phyloP scores from a whole-genome alignment of 441 rosid genomes.

The Gossypium davidsonii region DNA sequence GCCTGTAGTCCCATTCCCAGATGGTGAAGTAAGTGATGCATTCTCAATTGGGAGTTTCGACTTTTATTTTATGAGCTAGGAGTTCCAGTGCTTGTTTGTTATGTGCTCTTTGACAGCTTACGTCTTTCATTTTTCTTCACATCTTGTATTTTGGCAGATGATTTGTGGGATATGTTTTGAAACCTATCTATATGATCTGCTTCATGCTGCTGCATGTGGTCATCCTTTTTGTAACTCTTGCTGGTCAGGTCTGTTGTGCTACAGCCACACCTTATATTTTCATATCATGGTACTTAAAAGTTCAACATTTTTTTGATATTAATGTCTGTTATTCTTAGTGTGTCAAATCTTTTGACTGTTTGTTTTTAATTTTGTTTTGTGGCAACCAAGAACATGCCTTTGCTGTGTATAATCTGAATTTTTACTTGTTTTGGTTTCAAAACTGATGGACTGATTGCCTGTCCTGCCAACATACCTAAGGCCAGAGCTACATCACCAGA shows the following conservation, averaged over 20 bases:
- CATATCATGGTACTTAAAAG: background rate
- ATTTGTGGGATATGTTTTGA: constrained; percentile 73
- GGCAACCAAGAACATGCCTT: background rate
- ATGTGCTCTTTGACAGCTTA: background rate
- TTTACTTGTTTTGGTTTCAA: background rate
- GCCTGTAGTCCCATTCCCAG: constrained; percentile 34
- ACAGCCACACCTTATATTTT: background rate
- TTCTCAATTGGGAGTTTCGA: background rate
- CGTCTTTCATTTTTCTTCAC: constrained; percentile 3
- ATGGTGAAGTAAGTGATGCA: constrained; percentile 35
- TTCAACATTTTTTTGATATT: background rate
- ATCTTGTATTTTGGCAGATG: constrained; percentile 33
- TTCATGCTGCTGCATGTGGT: constrained; percentile 59
- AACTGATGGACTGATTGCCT: background rate
- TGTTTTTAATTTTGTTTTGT: background rate
- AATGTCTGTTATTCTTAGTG: background rate
- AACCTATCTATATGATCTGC: constrained; percentile 29
- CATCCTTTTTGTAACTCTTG: constrained; percentile 59
- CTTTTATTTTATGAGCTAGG: background rate
- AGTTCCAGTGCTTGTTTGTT: background rate
- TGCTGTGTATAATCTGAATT: background rate
- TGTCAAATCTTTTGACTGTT: background rate
- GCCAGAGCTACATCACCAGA: background rate
- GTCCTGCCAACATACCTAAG: background rate
- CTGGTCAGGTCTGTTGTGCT: constrained; percentile 56